A percentile compares a stretch with the other conserved stretches of the same genome.
These are phyloP conservation scores for Rutstroemia sp. DNA, from an alignment of 2,329 filamentous ascomycete species.

Conservation along the genomic window DNA sequence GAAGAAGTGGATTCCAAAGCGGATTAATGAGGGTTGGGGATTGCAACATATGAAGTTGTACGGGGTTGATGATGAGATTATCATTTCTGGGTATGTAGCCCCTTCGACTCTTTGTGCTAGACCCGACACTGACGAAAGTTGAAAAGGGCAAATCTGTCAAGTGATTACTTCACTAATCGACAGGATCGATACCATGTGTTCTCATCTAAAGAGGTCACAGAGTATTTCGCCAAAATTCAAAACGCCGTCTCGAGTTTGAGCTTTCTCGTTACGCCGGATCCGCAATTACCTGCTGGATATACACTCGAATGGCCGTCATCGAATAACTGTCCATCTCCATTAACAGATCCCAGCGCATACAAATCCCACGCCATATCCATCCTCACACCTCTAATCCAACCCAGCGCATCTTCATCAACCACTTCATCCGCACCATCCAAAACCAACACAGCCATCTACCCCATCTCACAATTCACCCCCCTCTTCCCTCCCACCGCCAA, in stretches of 20 bases:
- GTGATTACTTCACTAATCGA: constrained; percentile 92
- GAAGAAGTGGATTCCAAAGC: constrained; percentile 75
- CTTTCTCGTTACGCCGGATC: constrained; percentile 64
- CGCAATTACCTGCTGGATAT: constrained; percentile 47
- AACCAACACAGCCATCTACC: constrained; percentile 69
- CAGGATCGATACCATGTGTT: constrained; percentile 95
- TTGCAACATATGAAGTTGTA: constrained; percentile 99
- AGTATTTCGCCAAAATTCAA: constrained; percentile 77
- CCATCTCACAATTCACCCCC: constrained; percentile 81
- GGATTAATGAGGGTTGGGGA: constrained; percentile 98
- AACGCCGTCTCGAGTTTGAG: constrained; percentile 70
- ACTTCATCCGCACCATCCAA: neutral
- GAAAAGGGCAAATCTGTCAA: constrained; percentile 71
- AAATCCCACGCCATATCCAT: constrained; percentile 59
- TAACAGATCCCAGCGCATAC: constrained; percentile 63
- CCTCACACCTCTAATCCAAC: constrained; percentile 56
- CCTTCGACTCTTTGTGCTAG: neutral
- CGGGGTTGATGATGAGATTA: constrained; percentile 89
- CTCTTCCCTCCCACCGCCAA: constrained; percentile 60
- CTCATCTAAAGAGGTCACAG: constrained; percentile 66
- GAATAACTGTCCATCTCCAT: constrained; percentile 69
- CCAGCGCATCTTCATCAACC: constrained; percentile 13
- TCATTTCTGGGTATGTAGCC: constrained; percentile 70
- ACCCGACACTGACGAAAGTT: neutral
- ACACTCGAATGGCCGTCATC: constrained; percentile 63